These are phyloP conservation scores for Pezizomycotina sp. DNA, from an alignment of 2,329 filamentous ascomycete species.

Conservation along the genomic window DNA sequence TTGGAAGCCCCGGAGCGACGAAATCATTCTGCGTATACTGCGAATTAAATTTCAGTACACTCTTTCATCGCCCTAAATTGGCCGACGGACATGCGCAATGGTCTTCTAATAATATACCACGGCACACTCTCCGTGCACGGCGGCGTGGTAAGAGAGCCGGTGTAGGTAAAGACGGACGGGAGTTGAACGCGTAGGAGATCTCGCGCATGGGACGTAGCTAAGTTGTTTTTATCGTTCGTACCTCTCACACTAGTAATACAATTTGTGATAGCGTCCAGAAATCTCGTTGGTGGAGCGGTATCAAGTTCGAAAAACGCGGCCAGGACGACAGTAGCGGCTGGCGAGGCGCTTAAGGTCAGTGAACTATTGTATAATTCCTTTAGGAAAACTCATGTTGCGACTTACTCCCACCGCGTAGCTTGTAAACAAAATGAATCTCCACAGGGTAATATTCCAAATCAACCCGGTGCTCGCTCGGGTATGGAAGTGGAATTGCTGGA, in stretches of 20 bases:
- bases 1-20: no score
- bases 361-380: background rate
- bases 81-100: constrained; percentile 28
- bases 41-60: constrained; percentile 35
- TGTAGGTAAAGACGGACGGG: constrained; percentile 28
- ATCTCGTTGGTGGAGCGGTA: background rate
- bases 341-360: constrained; percentile 5
- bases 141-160: constrained; percentile 36
- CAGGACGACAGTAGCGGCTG: constrained; percentile 27
- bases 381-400: background rate
- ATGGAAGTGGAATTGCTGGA: constrained; percentile 39
- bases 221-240: constrained; percentile 14
- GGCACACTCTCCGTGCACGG: constrained; percentile 35
- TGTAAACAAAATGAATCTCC: constrained; percentile 34
- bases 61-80: constrained; percentile 30
- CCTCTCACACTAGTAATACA: constrained; percentile 15
- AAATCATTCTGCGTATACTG: constrained; percentile 34
- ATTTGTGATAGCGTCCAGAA: background rate
- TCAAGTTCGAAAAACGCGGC: constrained; percentile 30
- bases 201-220: background rate
- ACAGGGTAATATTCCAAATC: constrained; percentile 29
- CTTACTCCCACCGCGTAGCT: constrained; percentile 15
- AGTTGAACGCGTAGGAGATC: background rate
- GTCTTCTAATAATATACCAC: constrained; percentile 36
- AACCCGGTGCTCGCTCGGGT: constrained; percentile 34